A percentile compares a stretch with the other conserved stretches of the same genome.
Conservation (phyloP, 768 basidiomycete species). For the Hemileccinum rubropunctum region DNA sequence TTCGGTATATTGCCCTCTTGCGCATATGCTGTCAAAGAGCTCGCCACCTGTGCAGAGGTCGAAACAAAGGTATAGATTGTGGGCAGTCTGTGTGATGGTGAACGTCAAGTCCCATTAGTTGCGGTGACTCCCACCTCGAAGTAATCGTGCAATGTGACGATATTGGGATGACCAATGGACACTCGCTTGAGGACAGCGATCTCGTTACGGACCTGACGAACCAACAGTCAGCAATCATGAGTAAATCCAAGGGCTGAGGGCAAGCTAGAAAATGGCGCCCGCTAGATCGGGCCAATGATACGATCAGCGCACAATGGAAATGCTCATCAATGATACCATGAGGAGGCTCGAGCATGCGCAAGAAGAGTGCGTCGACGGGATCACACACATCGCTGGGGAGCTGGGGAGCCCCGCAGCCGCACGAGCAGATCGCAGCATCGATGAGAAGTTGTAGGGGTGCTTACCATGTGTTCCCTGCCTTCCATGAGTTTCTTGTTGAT, state of each 20-base stretch:
- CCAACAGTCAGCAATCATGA: conserved; percentile 8
- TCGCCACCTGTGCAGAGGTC: conserved; percentile 98
- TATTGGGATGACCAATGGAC: conserved; percentile 85
- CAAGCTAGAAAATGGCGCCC: not conserved
- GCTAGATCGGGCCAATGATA: not conserved
- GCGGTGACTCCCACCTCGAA: conserved; percentile 65
- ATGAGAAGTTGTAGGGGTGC: conserved; percentile 21
- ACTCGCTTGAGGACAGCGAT: conserved; percentile 93
- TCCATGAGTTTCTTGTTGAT: conserved; percentile 99
- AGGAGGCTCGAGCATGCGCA: conserved; percentile 2
- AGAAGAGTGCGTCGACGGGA: conserved; percentile 1
- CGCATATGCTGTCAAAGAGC: conserved; percentile 98
- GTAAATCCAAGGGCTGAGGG: conserved; percentile 15
- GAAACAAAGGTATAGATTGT: conserved; percentile 92
- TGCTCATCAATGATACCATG: conserved; percentile 8
- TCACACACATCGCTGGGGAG: conserved; percentile 1
- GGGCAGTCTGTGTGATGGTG: conserved; percentile 58
- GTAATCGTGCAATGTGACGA: conserved; percentile 94
- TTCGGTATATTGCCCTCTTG: conserved; percentile 96
- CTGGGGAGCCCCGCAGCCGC: not conserved
- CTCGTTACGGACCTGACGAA: conserved; percentile 85
- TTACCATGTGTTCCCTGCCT: conserved; percentile 95
- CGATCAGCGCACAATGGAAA: conserved; percentile 12
- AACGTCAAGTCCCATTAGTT: not conserved
- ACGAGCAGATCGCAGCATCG: conserved; percentile 5